phyloP scores from a whole-genome alignment of 257 asterid genomes.

The Osmanthus fragrans region DNA sequence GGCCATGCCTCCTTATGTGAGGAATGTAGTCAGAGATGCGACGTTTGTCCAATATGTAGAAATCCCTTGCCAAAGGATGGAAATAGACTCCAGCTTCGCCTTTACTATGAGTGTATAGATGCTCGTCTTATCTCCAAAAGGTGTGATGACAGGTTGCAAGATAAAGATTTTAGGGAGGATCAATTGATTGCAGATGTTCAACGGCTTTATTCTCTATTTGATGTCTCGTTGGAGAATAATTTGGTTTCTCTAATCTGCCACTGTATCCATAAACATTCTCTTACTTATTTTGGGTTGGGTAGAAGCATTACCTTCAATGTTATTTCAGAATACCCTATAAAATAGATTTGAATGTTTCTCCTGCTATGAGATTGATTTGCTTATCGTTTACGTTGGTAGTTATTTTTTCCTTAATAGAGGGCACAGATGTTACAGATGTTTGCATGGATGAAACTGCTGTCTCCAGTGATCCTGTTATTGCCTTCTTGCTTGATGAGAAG shows the following conservation, averaged over 20 bases:
- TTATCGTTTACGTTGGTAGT: conserved; percentile 4
- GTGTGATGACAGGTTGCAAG: conserved; percentile 76
- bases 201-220: conserved; percentile 78
- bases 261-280: conserved; percentile 63
- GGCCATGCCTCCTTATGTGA: conserved; percentile 94
- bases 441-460: conserved; percentile 99
- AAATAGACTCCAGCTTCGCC: conserved; percentile 66
- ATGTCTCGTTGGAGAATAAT: conserved; percentile 88
- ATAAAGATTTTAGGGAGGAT: conserved; percentile 54
- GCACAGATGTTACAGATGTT: conserved; percentile 85
- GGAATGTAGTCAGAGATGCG: conserved; percentile 91
- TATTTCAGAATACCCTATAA: not conserved
- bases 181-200: conserved; percentile 70
- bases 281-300: conserved; percentile 5
- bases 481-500: conserved; percentile 94
- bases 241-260: conserved; percentile 85
- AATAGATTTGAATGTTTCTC: conserved; percentile 5
- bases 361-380: conserved; percentile 8
- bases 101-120: conserved; percentile 84
- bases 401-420: conserved; percentile 56
- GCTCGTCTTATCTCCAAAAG: conserved; percentile 80
- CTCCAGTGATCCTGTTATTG: conserved; percentile 89
- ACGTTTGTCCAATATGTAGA: conserved; percentile 91
- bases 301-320: conserved; percentile 6
- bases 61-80: conserved; percentile 58